Base-by-base conservation (phyloP, 164 flowering plant genomes). In the Vitis cinerea region DNA sequence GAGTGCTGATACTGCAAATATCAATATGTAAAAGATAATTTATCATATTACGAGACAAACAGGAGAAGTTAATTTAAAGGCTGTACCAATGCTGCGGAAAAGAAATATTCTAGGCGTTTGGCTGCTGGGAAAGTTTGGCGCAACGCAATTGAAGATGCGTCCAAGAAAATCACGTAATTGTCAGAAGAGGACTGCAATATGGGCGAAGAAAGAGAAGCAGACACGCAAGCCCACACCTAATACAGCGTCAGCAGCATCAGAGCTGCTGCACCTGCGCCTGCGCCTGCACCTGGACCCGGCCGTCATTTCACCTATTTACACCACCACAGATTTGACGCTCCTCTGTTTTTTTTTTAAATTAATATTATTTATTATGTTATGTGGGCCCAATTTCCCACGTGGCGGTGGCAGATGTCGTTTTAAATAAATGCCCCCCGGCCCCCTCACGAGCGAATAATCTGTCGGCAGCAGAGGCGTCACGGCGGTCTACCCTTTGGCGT, bases 381-480 rank as follows among this genome's bases (percentile, higher is more conserved):
- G 56, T 53, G 56, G 56, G 56, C n/a, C 56, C 56, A 14, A 6
- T 6, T 11, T 37, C 44, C 44, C 44, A 37, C 7, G 44, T 37
- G 44, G 44, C 44, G 44, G 44, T 3, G 44, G 44, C 44, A 37
- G 44, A 37, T 2, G 44, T 37, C 44, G 44, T 37, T 37, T 37
- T 37, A 37, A 37, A 37, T 37, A 37, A 37, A 37, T 37, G 44
- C 44, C 44, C 44, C 44, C 44, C 54, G 15, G 27, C 49, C 58
- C 49, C 58, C 61, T 54, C 67, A 29, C 59, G 56, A 68, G 61
- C 69, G 73, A 72, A 72, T 37, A 37, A 37, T 69, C 73, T 77
- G 80, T 73, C 80, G 80, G 77, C 74, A 73, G 71, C 80, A 66
- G 74, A 77, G 69, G 61, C 74, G 71, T 77, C 77, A 70, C 76